A percentile compares a stretch with the other conserved stretches of the same genome.
These are phyloP conservation scores for Zygosaccharomyces sapae DNA, from an alignment of 1,139 yeast species.

Conservation along the genomic window DNA sequence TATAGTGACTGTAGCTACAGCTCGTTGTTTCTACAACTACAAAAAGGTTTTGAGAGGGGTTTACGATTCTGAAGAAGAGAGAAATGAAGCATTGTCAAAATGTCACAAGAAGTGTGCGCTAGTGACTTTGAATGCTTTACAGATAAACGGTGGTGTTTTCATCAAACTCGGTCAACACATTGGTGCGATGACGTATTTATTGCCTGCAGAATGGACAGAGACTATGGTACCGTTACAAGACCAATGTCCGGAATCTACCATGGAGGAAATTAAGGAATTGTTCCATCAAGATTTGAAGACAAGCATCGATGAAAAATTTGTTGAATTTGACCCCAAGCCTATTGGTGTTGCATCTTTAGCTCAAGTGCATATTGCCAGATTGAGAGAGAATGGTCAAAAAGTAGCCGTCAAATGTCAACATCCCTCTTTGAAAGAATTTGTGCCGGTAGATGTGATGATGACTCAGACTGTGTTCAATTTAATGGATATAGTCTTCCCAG, in stretches of 20 bases:
- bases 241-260: constrained; percentile 76
- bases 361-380: constrained; percentile 80
- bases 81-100: constrained; percentile 50
- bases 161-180: constrained; percentile 94
- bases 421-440: constrained; percentile 80
- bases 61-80: constrained; percentile 47
- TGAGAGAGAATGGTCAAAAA: constrained; percentile 56
- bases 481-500: constrained; percentile 80
- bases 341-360: constrained; percentile 96
- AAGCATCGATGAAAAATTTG: constrained; percentile 59
- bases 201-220: constrained; percentile 92
- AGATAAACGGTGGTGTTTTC: constrained; percentile 84
- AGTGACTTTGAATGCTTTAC: constrained; percentile 74
- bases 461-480: constrained; percentile 72
- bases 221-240: constrained; percentile 94
- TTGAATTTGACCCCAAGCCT: constrained; percentile 65
- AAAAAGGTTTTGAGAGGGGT: constrained; percentile 49
- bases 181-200: constrained; percentile 81
- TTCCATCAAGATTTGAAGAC: constrained; percentile 62
- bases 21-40: constrained; percentile 64
- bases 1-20: constrained; percentile 61
- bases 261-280: constrained; percentile 66
- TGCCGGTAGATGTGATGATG: constrained; percentile 80
- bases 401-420: constrained; percentile 97
- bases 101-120: constrained; percentile 75